Percentiles rank a stretch among this genome's conserved stretches.
Conservation (phyloP, 371 early-diverging fungal species). For the Mortierella sp. region DNA sequence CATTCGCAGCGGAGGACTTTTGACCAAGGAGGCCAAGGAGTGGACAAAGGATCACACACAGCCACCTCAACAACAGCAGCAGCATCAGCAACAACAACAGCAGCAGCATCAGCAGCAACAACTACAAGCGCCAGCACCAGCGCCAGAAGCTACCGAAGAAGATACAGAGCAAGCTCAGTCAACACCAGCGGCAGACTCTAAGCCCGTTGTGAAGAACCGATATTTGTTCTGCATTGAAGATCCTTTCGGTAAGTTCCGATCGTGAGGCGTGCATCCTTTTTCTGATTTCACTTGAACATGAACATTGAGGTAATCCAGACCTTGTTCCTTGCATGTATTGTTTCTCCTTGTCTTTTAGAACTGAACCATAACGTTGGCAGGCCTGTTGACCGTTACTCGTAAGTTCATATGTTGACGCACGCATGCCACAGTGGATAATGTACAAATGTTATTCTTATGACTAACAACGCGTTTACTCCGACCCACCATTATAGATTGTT, state of each 20-base stretch:
- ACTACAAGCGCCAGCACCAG: background rate
- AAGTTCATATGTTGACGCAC: background rate
- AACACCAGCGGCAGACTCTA: slow-evolving; percentile 15
- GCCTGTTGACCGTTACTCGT: slow-evolving; percentile 55
- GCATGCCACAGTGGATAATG: background rate
- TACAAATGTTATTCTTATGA: background rate
- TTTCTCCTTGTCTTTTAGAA: slow-evolving; percentile 22
- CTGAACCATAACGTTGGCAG: slow-evolving; percentile 58
- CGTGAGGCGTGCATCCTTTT: background rate
- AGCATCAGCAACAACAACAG: slow-evolving; percentile 11
- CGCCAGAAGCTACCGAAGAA: background rate
- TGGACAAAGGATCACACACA: slow-evolving; percentile 69
- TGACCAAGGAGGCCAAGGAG: slow-evolving; percentile 83
- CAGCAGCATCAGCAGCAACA: slow-evolving; percentile 11
- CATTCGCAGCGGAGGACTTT: slow-evolving; percentile 78
- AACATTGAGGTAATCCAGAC: no score
- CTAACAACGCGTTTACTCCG: background rate
- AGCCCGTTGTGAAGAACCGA: slow-evolving; percentile 39
- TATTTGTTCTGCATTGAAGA: slow-evolving; percentile 57
- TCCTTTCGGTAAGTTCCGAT: slow-evolving; percentile 44
- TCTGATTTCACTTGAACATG: background rate
- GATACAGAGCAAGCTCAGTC: slow-evolving; percentile 6
- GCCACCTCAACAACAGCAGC: slow-evolving; percentile 22
- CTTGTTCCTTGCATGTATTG: background rate
- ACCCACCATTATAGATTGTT: slow-evolving; percentile 32